Conservation (phyloP, 192 early-diverging fungal species). For the Cetraspora pellucida region DNA sequence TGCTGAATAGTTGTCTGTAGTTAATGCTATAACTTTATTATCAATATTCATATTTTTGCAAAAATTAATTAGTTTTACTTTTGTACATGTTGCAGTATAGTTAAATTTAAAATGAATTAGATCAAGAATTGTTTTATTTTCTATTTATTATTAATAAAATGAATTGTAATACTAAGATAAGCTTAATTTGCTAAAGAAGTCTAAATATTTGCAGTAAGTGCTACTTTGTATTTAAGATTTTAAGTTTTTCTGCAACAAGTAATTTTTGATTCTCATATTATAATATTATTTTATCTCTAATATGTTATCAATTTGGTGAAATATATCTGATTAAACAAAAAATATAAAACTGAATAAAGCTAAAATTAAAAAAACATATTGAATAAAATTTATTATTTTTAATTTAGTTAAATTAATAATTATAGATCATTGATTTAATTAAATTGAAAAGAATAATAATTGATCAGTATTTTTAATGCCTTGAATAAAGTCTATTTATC, state of each 20-base stretch:
- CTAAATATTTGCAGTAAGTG: neutral
- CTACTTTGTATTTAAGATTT: neutral
- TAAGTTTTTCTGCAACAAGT: neutral
- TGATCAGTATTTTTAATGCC: too few relatives aligned
- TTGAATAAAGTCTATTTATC: too few relatives aligned
- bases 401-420: too few relatives aligned
- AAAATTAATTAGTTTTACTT: slow-evolving; percentile 2
- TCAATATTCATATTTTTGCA: neutral
- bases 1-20: slow-evolving; percentile 18
- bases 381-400: too few relatives aligned
- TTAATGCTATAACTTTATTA: neutral
- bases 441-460: too few relatives aligned
- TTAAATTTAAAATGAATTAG: slow-evolving; percentile 13
- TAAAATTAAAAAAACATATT: too few relatives aligned
- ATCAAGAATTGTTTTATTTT: neutral
- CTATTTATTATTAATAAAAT: neutral
- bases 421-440: too few relatives aligned
- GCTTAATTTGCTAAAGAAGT: neutral
- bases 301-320: too few relatives aligned
- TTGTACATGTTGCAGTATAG: neutral
- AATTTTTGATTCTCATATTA: too few relatives aligned
- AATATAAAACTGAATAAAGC: too few relatives aligned
- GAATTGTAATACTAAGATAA: neutral
- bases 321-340: too few relatives aligned
- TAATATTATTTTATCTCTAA: too few relatives aligned